Conservation (phyloP, 179 eudicot genomes). For the Gypsophila paniculata region DNA sequence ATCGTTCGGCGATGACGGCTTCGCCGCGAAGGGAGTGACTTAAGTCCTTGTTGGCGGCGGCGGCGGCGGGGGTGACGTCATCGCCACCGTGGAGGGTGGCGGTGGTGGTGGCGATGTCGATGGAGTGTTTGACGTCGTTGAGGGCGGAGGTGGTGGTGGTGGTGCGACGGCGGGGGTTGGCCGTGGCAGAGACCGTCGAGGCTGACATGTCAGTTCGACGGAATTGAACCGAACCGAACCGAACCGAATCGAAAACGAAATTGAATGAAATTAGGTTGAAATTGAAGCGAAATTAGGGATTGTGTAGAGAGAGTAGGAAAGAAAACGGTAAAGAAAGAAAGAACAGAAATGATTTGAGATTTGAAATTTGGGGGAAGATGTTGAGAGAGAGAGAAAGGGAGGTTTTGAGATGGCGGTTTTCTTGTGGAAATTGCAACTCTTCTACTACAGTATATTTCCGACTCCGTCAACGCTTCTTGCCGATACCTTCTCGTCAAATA, state of each 20-base stretch:
- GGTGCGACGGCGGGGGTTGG: conserved; percentile 58
- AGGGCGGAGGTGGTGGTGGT: conserved; percentile 30
- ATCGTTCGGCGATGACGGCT: conserved; percentile 38
- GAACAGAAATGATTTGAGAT: background rate
- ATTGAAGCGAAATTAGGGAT: no score
- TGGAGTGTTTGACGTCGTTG: conserved; percentile 37
- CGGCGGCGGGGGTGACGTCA: conserved; percentile 10
- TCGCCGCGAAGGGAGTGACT: conserved; percentile 46
- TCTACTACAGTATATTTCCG: background rate
- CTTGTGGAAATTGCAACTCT: background rate
- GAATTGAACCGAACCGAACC: background rate
- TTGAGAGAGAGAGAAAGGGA: background rate
- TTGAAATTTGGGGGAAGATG: background rate
- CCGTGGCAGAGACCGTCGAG: conserved; percentile 65
- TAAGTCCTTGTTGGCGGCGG: conserved; percentile 33
- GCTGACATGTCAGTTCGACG: conserved; percentile 46
- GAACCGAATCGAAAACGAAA: background rate
- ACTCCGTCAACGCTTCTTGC: background rate
- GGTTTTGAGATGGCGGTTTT: conserved; percentile 11
- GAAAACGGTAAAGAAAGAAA: background rate
- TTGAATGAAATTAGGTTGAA: no score
- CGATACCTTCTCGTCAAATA: no score
- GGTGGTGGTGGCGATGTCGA: conserved; percentile 25
- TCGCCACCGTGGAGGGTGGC: conserved; percentile 18
- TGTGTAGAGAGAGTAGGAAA: background rate